Conservation (phyloP, 192 early-diverging fungal species). For the Diversispora eburnea region DNA sequence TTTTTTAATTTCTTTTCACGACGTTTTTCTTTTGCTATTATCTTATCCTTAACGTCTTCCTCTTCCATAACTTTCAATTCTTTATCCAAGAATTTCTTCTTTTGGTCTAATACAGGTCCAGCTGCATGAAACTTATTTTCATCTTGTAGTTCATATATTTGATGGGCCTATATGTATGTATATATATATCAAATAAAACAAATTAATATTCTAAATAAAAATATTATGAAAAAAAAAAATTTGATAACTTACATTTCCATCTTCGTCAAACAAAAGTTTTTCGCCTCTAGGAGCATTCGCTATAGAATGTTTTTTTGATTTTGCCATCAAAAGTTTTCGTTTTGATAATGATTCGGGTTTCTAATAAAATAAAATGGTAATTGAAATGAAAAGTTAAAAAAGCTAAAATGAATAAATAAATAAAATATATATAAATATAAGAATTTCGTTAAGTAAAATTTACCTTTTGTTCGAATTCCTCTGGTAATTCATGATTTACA, state of each 20-base stretch:
- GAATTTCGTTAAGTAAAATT: conserved; percentile 22
- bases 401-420: conserved; percentile 39
- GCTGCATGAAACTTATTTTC: conserved; percentile 76
- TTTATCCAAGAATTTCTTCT: conserved; percentile 69
- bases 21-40: conserved; percentile 57
- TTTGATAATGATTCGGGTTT: background rate
- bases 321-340: conserved; percentile 16
- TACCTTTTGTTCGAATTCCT: conserved; percentile 49
- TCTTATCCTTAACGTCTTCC: conserved; percentile 79
- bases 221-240: conserved; percentile 13
- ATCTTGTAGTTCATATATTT: conserved; percentile 75
- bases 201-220: conserved; percentile 11
- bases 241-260: conserved; percentile 62
- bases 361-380: conserved; percentile 43
- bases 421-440: background rate
- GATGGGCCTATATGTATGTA: conserved; percentile 43
- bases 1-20: conserved; percentile 48
- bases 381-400: conserved; percentile 21
- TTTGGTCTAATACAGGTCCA: conserved; percentile 61
- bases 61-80: conserved; percentile 63
- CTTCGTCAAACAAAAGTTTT: conserved; percentile 91
- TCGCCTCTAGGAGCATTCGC: conserved; percentile 68
- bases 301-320: conserved; percentile 33
- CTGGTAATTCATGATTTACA: conserved; percentile 72
- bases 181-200: conserved; percentile 6